Percentiles rank a stretch among this genome's conserved stretches.
Evolutionary conservation across 257 asterid species (phyloP).

Genomic region (Paulownia fortunei): DNA sequence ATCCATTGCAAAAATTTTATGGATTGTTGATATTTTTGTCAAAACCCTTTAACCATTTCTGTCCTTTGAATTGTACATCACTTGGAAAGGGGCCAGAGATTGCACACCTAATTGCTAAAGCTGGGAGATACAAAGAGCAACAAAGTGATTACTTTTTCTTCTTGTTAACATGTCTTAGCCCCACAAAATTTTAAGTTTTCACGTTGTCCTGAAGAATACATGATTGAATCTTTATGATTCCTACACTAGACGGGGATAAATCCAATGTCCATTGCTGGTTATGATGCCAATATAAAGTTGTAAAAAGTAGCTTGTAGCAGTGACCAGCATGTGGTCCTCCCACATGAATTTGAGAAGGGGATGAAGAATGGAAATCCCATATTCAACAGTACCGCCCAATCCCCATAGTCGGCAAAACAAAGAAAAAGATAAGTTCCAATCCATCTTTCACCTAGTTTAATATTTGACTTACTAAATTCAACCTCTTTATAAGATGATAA

Average conservation of each 20-base stretch:
- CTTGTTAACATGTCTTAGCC: background rate
- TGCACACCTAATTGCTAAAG: background rate
- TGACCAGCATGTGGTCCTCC: background rate
- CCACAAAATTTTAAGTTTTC: background rate
- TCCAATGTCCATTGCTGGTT: background rate
- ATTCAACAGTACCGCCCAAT: background rate
- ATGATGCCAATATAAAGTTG: background rate
- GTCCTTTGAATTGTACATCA: background rate
- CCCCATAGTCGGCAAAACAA: background rate
- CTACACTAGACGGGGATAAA: background rate
- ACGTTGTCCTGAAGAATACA: background rate
- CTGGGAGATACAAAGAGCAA: background rate
- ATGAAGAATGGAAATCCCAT: background rate
- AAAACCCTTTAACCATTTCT: background rate
- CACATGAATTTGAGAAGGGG: background rate
- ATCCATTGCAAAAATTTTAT: background rate
- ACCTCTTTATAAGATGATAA: background rate
- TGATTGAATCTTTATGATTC: background rate
- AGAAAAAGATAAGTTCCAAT: background rate
- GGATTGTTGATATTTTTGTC: background rate
- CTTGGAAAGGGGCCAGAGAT: background rate
- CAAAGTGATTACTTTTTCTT: background rate
- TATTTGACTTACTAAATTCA: background rate
- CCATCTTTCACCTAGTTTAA: background rate
- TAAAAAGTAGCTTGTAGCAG: background rate